A percentile compares a stretch with the other conserved stretches of the same genome.
phyloP scores from a whole-genome alignment of 495 filamentous ascomycete species.

The Xylaria telfairii region DNA sequence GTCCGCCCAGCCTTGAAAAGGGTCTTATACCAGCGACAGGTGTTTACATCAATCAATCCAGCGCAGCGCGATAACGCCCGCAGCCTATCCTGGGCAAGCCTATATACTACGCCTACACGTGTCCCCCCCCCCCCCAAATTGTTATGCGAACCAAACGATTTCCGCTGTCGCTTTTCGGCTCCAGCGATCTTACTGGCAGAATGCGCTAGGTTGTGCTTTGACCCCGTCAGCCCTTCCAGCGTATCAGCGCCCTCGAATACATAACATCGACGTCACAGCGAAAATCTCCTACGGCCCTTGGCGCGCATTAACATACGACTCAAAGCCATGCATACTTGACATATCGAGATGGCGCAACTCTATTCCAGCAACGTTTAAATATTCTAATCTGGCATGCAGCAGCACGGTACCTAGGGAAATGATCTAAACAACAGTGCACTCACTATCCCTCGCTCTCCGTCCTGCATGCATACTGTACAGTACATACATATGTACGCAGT shows the following conservation, averaged over 20 bases:
- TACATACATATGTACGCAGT: constrained; percentile 1
- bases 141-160: constrained; percentile 18
- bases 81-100: constrained; percentile 1
- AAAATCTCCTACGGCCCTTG: neutral
- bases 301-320: neutral
- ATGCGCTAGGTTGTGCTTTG: neutral
- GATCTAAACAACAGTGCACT: neutral
- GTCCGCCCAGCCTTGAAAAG: neutral
- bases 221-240: neutral
- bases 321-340: neutral
- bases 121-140: constrained; percentile 9
- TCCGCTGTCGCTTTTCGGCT: neutral
- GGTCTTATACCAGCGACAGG: neutral
- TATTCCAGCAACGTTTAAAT: neutral
- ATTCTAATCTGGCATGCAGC: neutral
- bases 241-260: neutral
- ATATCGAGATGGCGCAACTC: neutral
- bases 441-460: neutral
- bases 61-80: neutral
- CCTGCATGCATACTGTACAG: constrained; percentile 4
- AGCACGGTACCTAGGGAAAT: neutral
- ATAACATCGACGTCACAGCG: constrained; percentile 11
- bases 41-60: neutral
- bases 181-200: constrained; percentile 7
- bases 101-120: constrained; percentile 2